Base-by-base conservation (phyloP, 371 early-diverging fungal genomes). In the Mucor sp. region DNA sequence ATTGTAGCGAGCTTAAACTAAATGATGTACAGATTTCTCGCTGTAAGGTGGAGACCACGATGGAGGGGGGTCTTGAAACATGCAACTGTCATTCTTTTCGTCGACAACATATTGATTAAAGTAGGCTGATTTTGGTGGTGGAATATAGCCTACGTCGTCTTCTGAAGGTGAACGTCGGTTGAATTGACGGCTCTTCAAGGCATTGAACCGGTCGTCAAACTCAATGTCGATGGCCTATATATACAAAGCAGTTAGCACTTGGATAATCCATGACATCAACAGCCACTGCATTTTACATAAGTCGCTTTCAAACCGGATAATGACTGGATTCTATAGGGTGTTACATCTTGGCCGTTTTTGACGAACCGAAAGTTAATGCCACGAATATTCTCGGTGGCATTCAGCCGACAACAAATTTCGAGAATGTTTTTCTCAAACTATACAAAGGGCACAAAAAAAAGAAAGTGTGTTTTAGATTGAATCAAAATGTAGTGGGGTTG, bases 371-470 rank as follows among this genome's bases (percentile, higher is more conserved):
- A 83, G 58, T 79, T 73, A 19, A 83, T 81, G 11, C 81, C 84
- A 23, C 76, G 78, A 47, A 83, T 79, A 35, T 83, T 83, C 47
- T 83, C 80, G 15, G 80, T 81, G 12, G 84, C 81, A 75, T 83
- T 83, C 21, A 83, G 33, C 48, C 74, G 71, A 41, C 71, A 62
- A 60, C 84, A 83, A 21, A 79, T 63, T 28, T 81, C 76, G 14
- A 72, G 30, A 47, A 83, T 69, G 44, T 70, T 65, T 33, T 63
- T 41, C 63, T 83, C 79, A 76, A 83, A 83, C 82, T 82, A 70
- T 6, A 30, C 27, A 58, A 11, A 47, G 56, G 19, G n/a, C n/a
- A n/a, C n/a, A n/a, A n/a, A 50, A 33, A 3, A 33, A 33, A 33
- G 8, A 33, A 7, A 33, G 33, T 7, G 50, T 23, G 25, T 23